Base-by-base conservation (phyloP, 2,329 filamentous ascomycete species). In the Phaeosphaeria sp. region DNA sequence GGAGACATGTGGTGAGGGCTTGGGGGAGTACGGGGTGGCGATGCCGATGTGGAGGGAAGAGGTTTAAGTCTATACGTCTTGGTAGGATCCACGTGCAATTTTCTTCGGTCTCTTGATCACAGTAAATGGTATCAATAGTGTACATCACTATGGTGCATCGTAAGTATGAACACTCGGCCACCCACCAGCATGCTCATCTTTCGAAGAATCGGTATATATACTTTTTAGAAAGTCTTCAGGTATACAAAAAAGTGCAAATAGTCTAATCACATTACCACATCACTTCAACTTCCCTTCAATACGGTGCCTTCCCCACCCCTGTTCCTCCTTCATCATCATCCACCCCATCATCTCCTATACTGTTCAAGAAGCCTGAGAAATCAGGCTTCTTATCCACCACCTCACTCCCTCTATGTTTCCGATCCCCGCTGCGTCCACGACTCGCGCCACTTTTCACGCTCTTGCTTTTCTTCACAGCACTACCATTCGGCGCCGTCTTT, bases 321-420 rank as follows among this genome's bases (percentile, higher is more conserved):
- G 25, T 7, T n/a, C 41, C 52, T 21, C 41, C 20, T 61, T 63
- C 62, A 20, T 56, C 71, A 33, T 60, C 68, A 3, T 60, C 66
- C 4, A 60, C 64, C 13, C 33, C 52, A 23, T 67, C 69, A 46
- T 66, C 69, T 30, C 71, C 73, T 61, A 78, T 72, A 49, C 72
- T 76, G 39, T 75, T 69, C 60, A 78, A 64, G 25, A 78, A 71
- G 0, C 65, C 68, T 0, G 58, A 62, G 7, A 78, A 72, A 56
- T 77, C 72, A 6, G 72, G 68, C 46, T 70, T 70, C 46, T 46
- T 52, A 1, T 33, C 50, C 22, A 22, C 23, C 9, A 49, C 59
- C 43, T 58, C 58, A 23, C 56, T 66, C 6, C 59, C 65, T 27
- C 60, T 56, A 46, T 62, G 60, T 55, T 47, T 61, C 52, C 58